phyloP scores from a whole-genome alignment of 192 early-diverging fungal species.

The Blastocladiella britannica region DNA sequence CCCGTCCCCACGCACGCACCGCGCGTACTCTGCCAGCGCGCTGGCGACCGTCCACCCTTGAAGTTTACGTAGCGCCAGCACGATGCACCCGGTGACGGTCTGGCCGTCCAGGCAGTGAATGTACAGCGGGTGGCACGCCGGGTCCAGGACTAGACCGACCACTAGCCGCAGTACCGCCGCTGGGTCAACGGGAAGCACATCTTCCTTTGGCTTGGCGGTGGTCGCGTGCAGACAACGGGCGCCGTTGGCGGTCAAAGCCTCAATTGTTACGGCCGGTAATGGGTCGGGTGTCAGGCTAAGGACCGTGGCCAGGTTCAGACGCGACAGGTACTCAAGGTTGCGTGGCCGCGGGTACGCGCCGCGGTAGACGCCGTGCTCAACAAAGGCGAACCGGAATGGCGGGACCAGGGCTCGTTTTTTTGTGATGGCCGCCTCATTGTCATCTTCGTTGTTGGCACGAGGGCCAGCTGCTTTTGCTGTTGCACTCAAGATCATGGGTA shows the following conservation, averaged over 20 bases:
- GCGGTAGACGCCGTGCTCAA: slow-evolving; percentile 64
- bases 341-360: slow-evolving; percentile 73
- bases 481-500: too few species aligned
- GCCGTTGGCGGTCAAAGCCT: not conserved
- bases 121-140: slow-evolving; percentile 49
- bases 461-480: too few species aligned
- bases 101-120: slow-evolving; percentile 82
- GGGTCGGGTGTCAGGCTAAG: slow-evolving; percentile 64
- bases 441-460: too few species aligned
- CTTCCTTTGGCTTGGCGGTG: slow-evolving; percentile 70
- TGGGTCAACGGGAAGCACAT: slow-evolving; percentile 57
- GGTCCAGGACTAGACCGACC: slow-evolving; percentile 49
- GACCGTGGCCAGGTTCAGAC: slow-evolving; percentile 52
- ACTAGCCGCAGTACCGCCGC: slow-evolving; percentile 45
- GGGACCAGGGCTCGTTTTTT: too few species aligned
- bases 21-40: slow-evolving; percentile 46
- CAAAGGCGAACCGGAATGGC: slow-evolving; percentile 66
- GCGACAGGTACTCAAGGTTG: slow-evolving; percentile 62
- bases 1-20: slow-evolving; percentile 33
- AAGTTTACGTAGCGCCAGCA: slow-evolving; percentile 72
- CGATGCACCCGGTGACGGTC: slow-evolving; percentile 58
- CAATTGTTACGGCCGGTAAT: not conserved
- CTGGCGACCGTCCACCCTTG: slow-evolving; percentile 68
- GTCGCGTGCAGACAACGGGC: slow-evolving; percentile 28
- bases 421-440: too few species aligned